Evolutionary conservation across 1,284 basidiomycete species (phyloP).

Genomic region (Malassezia psittaci): DNA sequence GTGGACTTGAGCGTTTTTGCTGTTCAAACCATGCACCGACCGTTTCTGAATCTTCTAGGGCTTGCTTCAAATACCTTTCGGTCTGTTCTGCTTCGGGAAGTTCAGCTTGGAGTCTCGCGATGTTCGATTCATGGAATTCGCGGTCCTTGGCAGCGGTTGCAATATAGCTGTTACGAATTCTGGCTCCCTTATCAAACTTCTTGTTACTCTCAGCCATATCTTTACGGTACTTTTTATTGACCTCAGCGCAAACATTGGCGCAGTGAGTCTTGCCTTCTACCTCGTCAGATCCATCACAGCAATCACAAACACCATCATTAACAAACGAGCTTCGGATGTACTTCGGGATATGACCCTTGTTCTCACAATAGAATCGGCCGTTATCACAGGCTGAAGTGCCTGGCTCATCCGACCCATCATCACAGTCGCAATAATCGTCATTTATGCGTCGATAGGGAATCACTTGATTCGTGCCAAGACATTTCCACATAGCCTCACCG

Average conservation of each 20-base stretch:
- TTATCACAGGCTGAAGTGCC: constrained; percentile 78
- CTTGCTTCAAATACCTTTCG: constrained; percentile 22
- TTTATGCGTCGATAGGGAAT: constrained; percentile 67
- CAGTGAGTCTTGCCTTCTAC: constrained; percentile 55
- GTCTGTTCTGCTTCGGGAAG: constrained; percentile 56
- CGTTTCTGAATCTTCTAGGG: constrained; percentile 23
- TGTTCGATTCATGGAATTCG: constrained; percentile 48
- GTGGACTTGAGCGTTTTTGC: constrained; percentile 10
- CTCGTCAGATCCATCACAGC: constrained; percentile 98
- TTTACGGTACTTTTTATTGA: constrained; percentile 63
- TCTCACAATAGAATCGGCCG: constrained; percentile 69
- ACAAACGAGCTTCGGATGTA: constrained; percentile 71
- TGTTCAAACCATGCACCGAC: constrained; percentile 15
- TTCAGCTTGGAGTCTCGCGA: constrained; percentile 52
- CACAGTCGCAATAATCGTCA: constrained; percentile 89
- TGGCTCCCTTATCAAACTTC: constrained; percentile 55
- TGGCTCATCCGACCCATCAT: constrained; percentile 85
- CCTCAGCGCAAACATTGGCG: constrained; percentile 64
- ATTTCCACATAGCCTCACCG: constrained; percentile 25
- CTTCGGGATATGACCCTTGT: constrained; percentile 75
- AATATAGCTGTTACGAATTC: constrained; percentile 81
- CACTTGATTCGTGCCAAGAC: constrained; percentile 27
- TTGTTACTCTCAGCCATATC: constrained; percentile 63
- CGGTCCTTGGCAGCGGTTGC: constrained; percentile 58
- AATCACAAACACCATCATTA: constrained; percentile 93